Conservation (phyloP, 352 stramenopile genomes). For the Phytophthora uliginosa region DNA sequence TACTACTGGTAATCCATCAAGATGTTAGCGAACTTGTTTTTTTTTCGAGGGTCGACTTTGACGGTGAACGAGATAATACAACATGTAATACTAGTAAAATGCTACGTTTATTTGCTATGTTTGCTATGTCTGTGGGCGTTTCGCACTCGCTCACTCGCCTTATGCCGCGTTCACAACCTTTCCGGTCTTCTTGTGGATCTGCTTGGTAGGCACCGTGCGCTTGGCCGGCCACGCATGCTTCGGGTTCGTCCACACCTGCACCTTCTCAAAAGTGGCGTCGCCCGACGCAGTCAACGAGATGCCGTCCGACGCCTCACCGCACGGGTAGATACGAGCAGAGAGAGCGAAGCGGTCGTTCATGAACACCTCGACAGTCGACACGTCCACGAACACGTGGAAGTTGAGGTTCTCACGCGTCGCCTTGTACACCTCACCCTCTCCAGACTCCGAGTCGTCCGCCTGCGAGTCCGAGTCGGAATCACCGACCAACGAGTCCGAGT, state of each 20-base stretch:
- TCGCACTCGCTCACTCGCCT: not conserved
- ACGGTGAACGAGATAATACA: too few relatives aligned
- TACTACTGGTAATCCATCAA: too few relatives aligned
- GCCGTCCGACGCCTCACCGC: conserved; percentile 53
- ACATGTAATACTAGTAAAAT: not conserved
- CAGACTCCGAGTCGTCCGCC: conserved; percentile 18
- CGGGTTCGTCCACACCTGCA: conserved; percentile 63
- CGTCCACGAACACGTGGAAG: conserved; percentile 71
- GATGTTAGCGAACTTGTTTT: too few relatives aligned
- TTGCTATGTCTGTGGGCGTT: not conserved
- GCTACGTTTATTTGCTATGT: not conserved
- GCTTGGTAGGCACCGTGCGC: conserved; percentile 40
- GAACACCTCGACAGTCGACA: conserved; percentile 72
- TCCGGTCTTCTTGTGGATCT: conserved; percentile 26
- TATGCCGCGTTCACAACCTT: conserved; percentile 3
- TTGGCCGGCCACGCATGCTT: conserved; percentile 66
- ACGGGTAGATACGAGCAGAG: conserved; percentile 72
- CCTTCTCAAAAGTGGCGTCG: conserved; percentile 58
- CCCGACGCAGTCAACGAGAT: conserved; percentile 60
- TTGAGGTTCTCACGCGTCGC: conserved; percentile 55
- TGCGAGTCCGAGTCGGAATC: conserved; percentile 14
- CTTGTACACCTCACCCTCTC: conserved; percentile 32
- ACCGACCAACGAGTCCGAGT: not conserved
- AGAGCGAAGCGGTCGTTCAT: conserved; percentile 73
- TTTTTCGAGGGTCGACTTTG: too few relatives aligned